Base-by-base conservation (phyloP, 1,284 basidiomycete genomes). In the Rhodotorula sp. region DNA sequence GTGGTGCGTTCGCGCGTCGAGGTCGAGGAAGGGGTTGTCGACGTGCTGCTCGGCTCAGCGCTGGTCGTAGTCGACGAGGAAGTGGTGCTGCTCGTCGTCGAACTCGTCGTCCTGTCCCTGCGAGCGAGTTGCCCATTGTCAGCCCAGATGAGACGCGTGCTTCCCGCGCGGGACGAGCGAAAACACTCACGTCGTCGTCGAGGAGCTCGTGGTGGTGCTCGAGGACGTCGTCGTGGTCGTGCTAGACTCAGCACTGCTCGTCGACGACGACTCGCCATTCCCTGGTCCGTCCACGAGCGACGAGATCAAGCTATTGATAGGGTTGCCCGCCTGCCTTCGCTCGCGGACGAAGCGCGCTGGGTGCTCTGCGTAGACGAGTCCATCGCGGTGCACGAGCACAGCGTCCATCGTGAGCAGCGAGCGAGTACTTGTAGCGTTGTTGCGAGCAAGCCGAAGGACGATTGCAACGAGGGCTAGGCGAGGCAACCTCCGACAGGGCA, bases 301-400 rank as follows among this genome's bases (percentile, higher is more conserved):
- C 22, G 53, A 20, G 7, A 20, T 15, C 6, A n/a, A 59, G 18
- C 26, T 22, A 15, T 13, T 24, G 31, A 22, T 18, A 1, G 8
- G 10, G 22, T 28, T 28, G 28, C 5, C 34, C 34, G 24, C 47
- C 22, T 57, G 44, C 4, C 54, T 54, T 24, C 47, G 62, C 8
- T 22, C 40, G 47, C 51, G 52, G 26, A 40, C 56, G 56, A 58
- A 58, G 16, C 56, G 52, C 10, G 37, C 28, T 16, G 60, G 52
- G 44, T 30, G 20, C 40, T 46, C 60, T 52, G 46, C 50, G 48
- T 61, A 37, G 18, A 61, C 51, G n/a, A 61, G 22, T 7, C 60
- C 60, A 34, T 61, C 50, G 51, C 60, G 60, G 20, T 37, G 13
- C 0, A 53, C 51, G 51, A 61, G 40, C 40, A 44, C 40, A 18